Percentiles rank a stretch among this genome's conserved stretches.
phyloP scores from a whole-genome alignment of 2,329 filamentous ascomycete genomes.

The Ilyonectria sp. region DNA sequence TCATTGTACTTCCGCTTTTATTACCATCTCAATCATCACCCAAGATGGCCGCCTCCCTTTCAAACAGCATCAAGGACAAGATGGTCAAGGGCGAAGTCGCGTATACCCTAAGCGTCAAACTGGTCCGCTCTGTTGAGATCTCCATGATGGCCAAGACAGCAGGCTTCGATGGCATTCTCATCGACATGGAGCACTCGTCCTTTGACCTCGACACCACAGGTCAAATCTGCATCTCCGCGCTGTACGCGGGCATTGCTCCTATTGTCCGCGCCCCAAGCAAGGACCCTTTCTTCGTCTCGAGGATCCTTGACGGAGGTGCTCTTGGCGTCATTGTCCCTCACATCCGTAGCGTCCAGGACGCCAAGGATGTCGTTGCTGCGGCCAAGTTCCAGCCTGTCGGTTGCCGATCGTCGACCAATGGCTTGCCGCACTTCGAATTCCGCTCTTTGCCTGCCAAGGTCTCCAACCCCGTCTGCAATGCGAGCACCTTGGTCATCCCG shows the following conservation, averaged over 20 bases:
- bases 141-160: slow-evolving; percentile 53
- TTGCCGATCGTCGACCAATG: slow-evolving; percentile 43
- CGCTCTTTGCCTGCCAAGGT: slow-evolving; percentile 41
- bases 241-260: slow-evolving; percentile 49
- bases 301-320: slow-evolving; percentile 45
- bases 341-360: slow-evolving; percentile 44
- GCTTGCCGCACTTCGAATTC: slow-evolving; percentile 41
- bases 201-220: slow-evolving; percentile 52
- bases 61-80: too few species aligned
- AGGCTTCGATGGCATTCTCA: slow-evolving; percentile 55
- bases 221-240: slow-evolving; percentile 50
- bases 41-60: too few species aligned
- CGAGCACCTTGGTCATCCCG: slow-evolving; percentile 45
- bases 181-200: slow-evolving; percentile 57
- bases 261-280: slow-evolving; percentile 46
- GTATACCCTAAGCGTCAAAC: slow-evolving; percentile 50
- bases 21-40: too few species aligned
- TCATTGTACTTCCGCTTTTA: too few species aligned
- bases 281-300: slow-evolving; percentile 46
- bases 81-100: slow-evolving; percentile 37
- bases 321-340: slow-evolving; percentile 48
- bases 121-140: slow-evolving; percentile 50
- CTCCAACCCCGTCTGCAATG: slow-evolving; percentile 40
- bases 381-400: slow-evolving; percentile 48
- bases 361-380: slow-evolving; percentile 44